Conservation (phyloP, 192 early-diverging fungal species). For the Allomyces arbusculus region DNA sequence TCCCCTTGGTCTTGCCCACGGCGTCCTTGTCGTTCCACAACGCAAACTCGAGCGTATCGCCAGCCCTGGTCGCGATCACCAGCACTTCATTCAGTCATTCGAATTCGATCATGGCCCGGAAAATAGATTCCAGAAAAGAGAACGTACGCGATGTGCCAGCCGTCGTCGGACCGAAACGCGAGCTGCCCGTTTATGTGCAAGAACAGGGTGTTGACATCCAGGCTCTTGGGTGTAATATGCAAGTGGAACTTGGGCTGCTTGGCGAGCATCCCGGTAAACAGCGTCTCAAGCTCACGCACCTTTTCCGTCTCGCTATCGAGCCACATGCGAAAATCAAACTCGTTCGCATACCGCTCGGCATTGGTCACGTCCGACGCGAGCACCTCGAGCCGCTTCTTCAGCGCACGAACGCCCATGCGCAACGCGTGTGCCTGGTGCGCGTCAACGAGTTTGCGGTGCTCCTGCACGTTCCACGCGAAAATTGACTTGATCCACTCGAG, state of each 20-base stretch:
- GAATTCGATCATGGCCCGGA: too few relatives aligned
- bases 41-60: background rate
- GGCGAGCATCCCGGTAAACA: background rate
- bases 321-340: background rate
- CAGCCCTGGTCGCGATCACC: background rate
- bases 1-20: background rate
- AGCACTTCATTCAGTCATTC: too few relatives aligned
- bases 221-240: background rate
- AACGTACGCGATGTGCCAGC: background rate
- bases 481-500: background rate
- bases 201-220: background rate
- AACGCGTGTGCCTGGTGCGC: background rate
- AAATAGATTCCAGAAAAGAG: background rate
- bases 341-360: background rate
- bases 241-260: background rate
- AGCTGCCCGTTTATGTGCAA: background rate
- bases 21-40: background rate
- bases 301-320: background rate
- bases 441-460: background rate
- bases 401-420: background rate
- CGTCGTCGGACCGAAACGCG: background rate
- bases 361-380: background rate
- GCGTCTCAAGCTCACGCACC: background rate
- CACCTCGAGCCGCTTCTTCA: background rate
- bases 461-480: background rate